A percentile compares a stretch with the other conserved stretches of the same genome.
These are phyloP conservation scores for Aureobasidium sp. DNA, from an alignment of 2,329 filamentous ascomycete genomes.

Conservation along the genomic window DNA sequence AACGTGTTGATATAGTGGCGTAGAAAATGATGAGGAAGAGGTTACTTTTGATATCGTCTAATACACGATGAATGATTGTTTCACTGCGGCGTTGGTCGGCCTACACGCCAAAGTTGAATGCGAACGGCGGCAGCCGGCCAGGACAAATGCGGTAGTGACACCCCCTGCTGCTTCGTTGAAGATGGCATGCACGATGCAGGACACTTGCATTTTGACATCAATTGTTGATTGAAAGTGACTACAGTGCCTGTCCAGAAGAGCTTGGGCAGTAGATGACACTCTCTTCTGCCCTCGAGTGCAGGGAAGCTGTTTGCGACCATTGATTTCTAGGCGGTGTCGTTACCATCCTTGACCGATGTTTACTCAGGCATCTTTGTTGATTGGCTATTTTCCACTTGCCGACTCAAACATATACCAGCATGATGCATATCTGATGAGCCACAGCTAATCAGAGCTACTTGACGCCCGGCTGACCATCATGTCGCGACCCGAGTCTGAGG, in stretches of 20 bases:
- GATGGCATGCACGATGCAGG: no score
- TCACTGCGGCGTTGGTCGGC: neutral
- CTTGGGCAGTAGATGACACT: no score
- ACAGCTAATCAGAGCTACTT: neutral
- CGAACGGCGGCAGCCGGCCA: neutral
- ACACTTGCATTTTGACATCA: no score
- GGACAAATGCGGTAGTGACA: neutral
- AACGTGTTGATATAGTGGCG: neutral
- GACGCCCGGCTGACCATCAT: constrained; percentile 7
- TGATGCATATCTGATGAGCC: neutral
- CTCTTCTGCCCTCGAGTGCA: no score
- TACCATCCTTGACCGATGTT: constrained; percentile 15
- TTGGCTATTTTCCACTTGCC: neutral
- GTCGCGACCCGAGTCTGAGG: constrained; percentile 17
- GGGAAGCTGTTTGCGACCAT: no score
- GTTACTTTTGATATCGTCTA: neutral
- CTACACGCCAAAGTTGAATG: neutral
- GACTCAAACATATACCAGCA: neutral
- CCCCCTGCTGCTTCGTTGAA: no score
- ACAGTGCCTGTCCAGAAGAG: no score
- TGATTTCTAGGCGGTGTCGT: neutral
- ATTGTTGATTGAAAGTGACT: no score
- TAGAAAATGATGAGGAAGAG: neutral
- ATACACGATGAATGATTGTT: neutral
- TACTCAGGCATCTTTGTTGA: constrained; percentile 9